These are phyloP conservation scores for Alisma plantagoaquatica DNA, from an alignment of 106 monocot genomes.

Conservation along the genomic window DNA sequence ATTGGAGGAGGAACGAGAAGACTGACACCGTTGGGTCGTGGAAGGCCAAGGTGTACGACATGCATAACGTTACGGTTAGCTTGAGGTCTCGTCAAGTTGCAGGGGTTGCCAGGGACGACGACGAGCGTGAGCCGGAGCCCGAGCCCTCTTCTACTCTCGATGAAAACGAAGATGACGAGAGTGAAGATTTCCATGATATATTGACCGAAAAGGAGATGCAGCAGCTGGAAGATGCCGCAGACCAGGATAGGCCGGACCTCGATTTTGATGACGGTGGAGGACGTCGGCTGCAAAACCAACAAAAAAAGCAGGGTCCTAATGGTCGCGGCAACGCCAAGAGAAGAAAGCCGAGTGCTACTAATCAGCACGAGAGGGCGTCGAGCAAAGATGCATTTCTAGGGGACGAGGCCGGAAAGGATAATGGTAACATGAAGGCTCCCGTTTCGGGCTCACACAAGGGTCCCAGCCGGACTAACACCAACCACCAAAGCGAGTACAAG, in stretches of 20 bases:
- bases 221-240: neutral
- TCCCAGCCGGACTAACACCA: neutral
- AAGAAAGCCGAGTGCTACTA: too few relatives aligned
- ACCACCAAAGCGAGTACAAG: slow-evolving; percentile 41
- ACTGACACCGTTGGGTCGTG: slow-evolving; percentile 75
- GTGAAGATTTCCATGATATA: slow-evolving; percentile 34
- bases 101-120: slow-evolving; percentile 61
- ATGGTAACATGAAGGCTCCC: too few relatives aligned
- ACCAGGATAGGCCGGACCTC: neutral
- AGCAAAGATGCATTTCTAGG: too few relatives aligned
- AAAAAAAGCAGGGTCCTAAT: too few relatives aligned
- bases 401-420: too few relatives aligned
- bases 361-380: too few relatives aligned
- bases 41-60: slow-evolving; percentile 89
- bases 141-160: slow-evolving; percentile 54
- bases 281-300: too few relatives aligned
- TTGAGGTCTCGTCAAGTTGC: slow-evolving; percentile 78
- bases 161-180: slow-evolving; percentile 45
- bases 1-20: slow-evolving; percentile 72
- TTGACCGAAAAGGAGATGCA: slow-evolving; percentile 5
- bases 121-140: too few relatives aligned
- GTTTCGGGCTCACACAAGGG: neutral
- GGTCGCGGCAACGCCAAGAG: too few relatives aligned
- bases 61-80: slow-evolving; percentile 85
- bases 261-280: neutral